A percentile compares a stretch with the other conserved stretches of the same genome.
Conservation (phyloP, 805 yeast genomes). For the Cyberlindnera subsufficiens region DNA sequence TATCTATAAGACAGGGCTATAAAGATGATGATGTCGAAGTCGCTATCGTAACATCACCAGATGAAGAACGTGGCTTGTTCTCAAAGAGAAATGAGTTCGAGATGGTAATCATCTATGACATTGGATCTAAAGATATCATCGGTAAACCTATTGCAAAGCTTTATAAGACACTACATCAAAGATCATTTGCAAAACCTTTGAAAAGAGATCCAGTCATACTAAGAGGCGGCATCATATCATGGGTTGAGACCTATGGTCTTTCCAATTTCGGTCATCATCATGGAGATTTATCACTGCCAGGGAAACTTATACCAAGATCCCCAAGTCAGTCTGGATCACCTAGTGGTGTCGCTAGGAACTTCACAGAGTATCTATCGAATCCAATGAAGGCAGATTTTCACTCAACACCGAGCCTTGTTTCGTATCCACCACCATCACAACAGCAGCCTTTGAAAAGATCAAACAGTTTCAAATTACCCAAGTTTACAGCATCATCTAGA, state of each 20-base stretch:
- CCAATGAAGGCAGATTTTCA: slow-evolving; percentile 15
- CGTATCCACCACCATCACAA: slow-evolving; percentile 10
- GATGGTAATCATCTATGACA: slow-evolving; percentile 51
- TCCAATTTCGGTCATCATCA: slow-evolving; percentile 16
- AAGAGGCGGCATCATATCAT: slow-evolving; percentile 50
- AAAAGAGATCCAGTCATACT: slow-evolving; percentile 39
- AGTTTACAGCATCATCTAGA: slow-evolving; percentile 4
- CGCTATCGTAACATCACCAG: slow-evolving; percentile 52
- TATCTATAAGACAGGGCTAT: slow-evolving; percentile 42
- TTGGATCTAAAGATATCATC: slow-evolving; percentile 1
- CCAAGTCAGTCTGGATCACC: neutral
- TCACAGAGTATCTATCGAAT: slow-evolving; percentile 15
- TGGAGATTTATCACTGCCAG: slow-evolving; percentile 14
- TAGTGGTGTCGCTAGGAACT: slow-evolving; percentile 6
- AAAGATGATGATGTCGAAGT: slow-evolving; percentile 64
- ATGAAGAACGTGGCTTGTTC: slow-evolving; percentile 49
- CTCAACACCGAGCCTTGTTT: neutral
- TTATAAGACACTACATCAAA: slow-evolving; percentile 26
- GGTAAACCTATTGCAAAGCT: slow-evolving; percentile 6
- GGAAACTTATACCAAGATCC: slow-evolving; percentile 9
- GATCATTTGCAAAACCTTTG: slow-evolving; percentile 30
- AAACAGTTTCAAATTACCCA: slow-evolving; percentile 5
- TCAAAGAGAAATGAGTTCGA: slow-evolving; percentile 49
- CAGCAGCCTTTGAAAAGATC: slow-evolving; percentile 4
- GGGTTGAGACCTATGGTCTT: slow-evolving; percentile 26